Base-by-base conservation (phyloP, 192 early-diverging fungal genomes). In the Entrophospora sp. region DNA sequence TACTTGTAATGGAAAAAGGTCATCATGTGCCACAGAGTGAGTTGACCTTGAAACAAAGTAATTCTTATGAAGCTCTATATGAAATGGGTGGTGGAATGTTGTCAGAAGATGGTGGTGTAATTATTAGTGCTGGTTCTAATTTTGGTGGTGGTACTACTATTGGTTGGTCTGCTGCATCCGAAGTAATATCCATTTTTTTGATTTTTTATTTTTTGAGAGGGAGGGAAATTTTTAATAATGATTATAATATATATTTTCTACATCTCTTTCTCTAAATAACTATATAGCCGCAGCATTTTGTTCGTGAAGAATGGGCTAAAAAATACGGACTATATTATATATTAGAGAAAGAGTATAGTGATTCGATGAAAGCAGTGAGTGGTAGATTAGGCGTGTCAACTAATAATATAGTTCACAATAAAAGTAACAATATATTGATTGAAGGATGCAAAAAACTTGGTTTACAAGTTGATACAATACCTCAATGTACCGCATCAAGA, bases 141-240 rank as follows among this genome's bases (percentile, higher is more conserved):
- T 88, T 84, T 75, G 90, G 90, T 38, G 90, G 90, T 66, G 90
- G 89, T 31, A 89, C 87, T 31, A 76, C 77, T 9, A 69, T 90
- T 49, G 88, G 89, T 69, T 89, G 89, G 86, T 74, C 68, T 27
- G 76, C 79, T 20, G 81, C 73, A 10, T 51, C 83, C n/a, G 77
- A 83, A 71, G 76, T 79, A 25, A n/a, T n/a, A n/a, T n/a, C n/a
- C n/a, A 1, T 49, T 34, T n/a, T 51, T 30, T 12, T 59, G 4
- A 4, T 28, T 5, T 8, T 30, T 58, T 25, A 48, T 16, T 40
- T 22, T 1, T 38, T 12, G 36, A 45, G 51, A 64, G 53, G 57
- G 63, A 20, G 49, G 14, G 10, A 61, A 9, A 28, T 42, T 63
- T 52, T 74, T 34, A 20, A 36, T 49, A 43, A 53, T 61, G 43